These are phyloP conservation scores for Tubosaeta brunneosetosa DNA, from an alignment of 768 basidiomycete species.

Conservation along the genomic window DNA sequence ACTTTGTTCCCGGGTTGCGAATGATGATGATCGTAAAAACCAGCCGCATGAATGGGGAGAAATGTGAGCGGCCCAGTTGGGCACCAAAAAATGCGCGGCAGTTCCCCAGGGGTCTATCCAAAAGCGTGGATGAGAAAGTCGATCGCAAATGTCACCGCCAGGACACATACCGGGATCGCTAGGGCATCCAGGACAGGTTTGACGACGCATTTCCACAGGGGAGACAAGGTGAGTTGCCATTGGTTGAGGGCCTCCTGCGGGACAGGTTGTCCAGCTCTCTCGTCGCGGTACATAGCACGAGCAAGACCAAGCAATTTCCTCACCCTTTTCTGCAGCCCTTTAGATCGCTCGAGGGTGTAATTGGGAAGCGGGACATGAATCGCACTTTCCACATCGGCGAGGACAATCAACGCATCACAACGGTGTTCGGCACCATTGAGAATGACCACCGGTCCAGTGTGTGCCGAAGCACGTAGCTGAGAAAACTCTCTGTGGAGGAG, in stretches of 20 bases:
- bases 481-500: neutral
- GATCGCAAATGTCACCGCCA: neutral
- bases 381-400: neutral
- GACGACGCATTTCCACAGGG: conserved; percentile 8
- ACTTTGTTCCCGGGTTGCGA: neutral
- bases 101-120: neutral
- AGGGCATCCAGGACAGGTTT: conserved; percentile 7
- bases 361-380: conserved; percentile 4
- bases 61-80: conserved; percentile 2
- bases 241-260: neutral
- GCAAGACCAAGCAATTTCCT: neutral
- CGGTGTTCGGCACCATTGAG: conserved; percentile 26
- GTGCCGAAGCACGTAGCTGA: conserved; percentile 12
- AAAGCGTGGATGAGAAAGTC: neutral
- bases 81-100: conserved; percentile 3
- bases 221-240: conserved; percentile 4
- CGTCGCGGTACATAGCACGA: neutral
- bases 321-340: neutral
- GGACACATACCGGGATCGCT: neutral
- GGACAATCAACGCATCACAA: conserved; percentile 30
- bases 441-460: conserved; percentile 27
- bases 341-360: conserved; percentile 1
- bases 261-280: neutral
- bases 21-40: neutral
- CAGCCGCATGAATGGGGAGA: conserved; percentile 5